phyloP scores from a whole-genome alignment of 2,329 filamentous ascomycete species.

The Calonectria pseudoturangicola region DNA sequence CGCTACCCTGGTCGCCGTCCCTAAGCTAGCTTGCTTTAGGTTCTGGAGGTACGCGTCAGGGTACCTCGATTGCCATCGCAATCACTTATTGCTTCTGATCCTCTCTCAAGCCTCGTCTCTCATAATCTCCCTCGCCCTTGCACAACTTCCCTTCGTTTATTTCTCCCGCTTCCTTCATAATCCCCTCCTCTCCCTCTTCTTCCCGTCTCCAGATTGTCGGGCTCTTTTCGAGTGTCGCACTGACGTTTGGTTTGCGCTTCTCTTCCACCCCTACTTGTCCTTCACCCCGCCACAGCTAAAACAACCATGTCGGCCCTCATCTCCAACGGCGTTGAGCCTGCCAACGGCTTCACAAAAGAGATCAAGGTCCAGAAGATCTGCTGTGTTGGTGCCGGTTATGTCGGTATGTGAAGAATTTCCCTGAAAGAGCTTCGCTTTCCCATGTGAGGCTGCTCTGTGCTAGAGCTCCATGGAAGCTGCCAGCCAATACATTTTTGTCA shows the following conservation, averaged over 20 bases:
- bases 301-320: conserved; percentile 53
- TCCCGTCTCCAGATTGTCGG: conserved; percentile 41
- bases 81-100: conserved; percentile 36
- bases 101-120: conserved; percentile 37
- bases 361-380: conserved; percentile 76
- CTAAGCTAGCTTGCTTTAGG: conserved; percentile 24
- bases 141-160: conserved; percentile 33
- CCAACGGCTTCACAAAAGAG: conserved; percentile 56
- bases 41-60: conserved; percentile 31
- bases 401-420: conserved; percentile 72
- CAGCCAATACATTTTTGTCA: not conserved
- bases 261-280: conserved; percentile 39
- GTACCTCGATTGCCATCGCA: conserved; percentile 17
- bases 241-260: conserved; percentile 49
- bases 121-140: conserved; percentile 38
- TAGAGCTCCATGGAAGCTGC: not conserved
- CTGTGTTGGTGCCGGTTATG: conserved; percentile 85
- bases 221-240: conserved; percentile 48
- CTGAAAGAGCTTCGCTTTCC: not conserved
- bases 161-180: conserved; percentile 31
- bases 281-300: conserved; percentile 37
- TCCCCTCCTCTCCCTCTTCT: conserved; percentile 36
- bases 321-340: conserved; percentile 57
- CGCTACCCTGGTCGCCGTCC: conserved; percentile 22
- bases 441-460: not conserved